phyloP scores from a whole-genome alignment of 192 early-diverging fungal species.

The Coemansia biformis region DNA sequence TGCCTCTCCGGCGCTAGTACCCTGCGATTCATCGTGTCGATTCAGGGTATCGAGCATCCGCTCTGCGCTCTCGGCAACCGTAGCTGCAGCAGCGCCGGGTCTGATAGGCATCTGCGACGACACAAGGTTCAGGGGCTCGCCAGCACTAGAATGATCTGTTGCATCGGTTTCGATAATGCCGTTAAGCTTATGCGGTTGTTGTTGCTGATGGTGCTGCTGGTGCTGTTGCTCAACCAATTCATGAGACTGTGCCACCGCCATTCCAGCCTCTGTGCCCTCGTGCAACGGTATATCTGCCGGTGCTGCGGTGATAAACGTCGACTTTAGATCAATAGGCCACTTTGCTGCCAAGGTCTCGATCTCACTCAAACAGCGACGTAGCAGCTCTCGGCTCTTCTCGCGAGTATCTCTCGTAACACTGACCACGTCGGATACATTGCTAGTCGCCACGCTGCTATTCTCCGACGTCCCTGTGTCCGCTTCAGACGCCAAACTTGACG shows the following conservation, averaged over 20 bases:
- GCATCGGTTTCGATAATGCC: constrained; percentile 29
- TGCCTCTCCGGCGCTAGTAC: too few species aligned
- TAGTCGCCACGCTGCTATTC: too few species aligned
- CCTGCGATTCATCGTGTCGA: too few species aligned
- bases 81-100: neutral
- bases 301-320: too few species aligned
- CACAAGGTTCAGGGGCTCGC: constrained; percentile 3
- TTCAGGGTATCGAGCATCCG: too few species aligned
- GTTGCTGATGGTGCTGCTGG: constrained; percentile 1
- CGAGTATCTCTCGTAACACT: constrained; percentile 9
- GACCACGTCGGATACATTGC: constrained; percentile 16
- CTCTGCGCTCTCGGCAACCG: neutral
- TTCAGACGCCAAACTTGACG: too few species aligned
- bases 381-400: constrained; percentile 19
- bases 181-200: constrained; percentile 4
- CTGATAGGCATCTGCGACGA: constrained; percentile 3
- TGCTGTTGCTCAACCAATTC: constrained; percentile 1
- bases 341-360: constrained; percentile 20
- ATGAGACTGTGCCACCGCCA: too few species aligned
- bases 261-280: too few species aligned
- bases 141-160: neutral
- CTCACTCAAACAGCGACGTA: constrained; percentile 27
- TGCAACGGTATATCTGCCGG: too few species aligned
- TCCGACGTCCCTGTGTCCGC: too few species aligned
- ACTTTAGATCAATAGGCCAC: neutral